Conservation (phyloP, 345 rosid species). For the Rhodamnia rubescens region DNA sequence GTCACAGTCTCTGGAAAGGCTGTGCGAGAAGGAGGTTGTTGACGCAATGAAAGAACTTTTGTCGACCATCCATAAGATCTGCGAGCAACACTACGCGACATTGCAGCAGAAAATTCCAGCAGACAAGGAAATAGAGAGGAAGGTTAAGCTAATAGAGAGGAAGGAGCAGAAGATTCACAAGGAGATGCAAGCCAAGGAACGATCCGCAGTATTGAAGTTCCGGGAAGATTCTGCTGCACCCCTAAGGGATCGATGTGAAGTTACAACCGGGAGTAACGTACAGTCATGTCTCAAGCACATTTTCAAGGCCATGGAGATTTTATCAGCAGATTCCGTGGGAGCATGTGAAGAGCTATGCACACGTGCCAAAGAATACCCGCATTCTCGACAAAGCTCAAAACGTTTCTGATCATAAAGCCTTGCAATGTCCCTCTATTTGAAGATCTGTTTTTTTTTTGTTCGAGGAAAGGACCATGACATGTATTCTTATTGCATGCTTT, state of each 20-base stretch:
- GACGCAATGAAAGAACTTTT: slow-evolving; percentile 2
- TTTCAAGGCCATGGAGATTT: slow-evolving; percentile 22
- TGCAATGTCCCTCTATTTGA: not conserved
- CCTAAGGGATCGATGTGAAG: not conserved
- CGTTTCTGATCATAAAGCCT: not conserved
- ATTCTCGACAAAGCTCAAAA: not conserved
- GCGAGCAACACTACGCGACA: not conserved
- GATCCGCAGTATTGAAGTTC: not conserved
- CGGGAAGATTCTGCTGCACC: not conserved
- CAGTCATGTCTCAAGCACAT: slow-evolving; percentile 11
- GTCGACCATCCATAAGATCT: not conserved
- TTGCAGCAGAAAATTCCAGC: slow-evolving; percentile 10
- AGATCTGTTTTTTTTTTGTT: not conserved
- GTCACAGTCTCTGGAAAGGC: slow-evolving; percentile 10
- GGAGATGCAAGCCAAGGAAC: slow-evolving; percentile 1
- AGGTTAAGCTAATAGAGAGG: slow-evolving; percentile 17
- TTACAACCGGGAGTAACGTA: slow-evolving; percentile 1
- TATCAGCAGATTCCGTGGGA: slow-evolving; percentile 7
- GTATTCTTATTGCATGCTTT: not conserved
- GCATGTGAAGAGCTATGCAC: slow-evolving; percentile 11
- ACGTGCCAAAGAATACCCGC: not conserved
- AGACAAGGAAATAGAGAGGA: slow-evolving; percentile 20
- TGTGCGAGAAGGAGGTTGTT: slow-evolving; percentile 15
- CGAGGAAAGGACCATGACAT: not conserved
- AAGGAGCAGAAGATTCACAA: slow-evolving; percentile 20